Percentiles rank a stretch among this genome's conserved stretches.
These are phyloP conservation scores for Globisporangium takayamanum DNA, from an alignment of 352 stramenopile species.

Conservation along the genomic window DNA sequence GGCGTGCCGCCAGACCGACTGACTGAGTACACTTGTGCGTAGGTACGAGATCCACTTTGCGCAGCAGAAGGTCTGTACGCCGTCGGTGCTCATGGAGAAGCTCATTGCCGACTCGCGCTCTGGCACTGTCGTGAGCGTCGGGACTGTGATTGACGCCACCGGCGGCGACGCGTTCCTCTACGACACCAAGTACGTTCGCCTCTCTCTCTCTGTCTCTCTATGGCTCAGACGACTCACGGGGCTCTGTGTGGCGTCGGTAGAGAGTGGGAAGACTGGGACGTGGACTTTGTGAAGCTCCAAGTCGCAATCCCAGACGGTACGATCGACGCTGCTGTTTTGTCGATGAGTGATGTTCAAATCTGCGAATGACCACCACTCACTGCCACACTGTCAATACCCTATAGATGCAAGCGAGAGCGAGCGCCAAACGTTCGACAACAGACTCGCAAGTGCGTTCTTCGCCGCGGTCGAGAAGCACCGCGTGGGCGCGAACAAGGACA, in stretches of 20 bases:
- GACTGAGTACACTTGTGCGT: neutral
- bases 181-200: conserved; percentile 51
- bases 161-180: conserved; percentile 65
- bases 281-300: conserved; percentile 71
- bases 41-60: conserved; percentile 84
- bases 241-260: conserved; percentile 19
- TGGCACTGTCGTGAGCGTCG: conserved; percentile 60
- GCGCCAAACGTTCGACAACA: conserved; percentile 34
- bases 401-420: conserved; percentile 25
- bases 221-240: neutral
- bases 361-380: neutral
- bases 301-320: conserved; percentile 33
- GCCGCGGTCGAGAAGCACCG: conserved; percentile 51
- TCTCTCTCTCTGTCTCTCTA: neutral
- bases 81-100: conserved; percentile 76
- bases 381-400: neutral
- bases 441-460: conserved; percentile 57
- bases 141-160: conserved; percentile 74
- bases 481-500: conserved; percentile 54
- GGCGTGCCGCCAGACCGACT: neutral
- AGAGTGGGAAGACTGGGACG: conserved; percentile 87
- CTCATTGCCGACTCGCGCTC: conserved; percentile 58
- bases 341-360: too few species aligned
- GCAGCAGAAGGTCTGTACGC: conserved; percentile 47
- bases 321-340: neutral